These are phyloP conservation scores for Fusarium miscanthi DNA, from an alignment of 2,329 filamentous ascomycete genomes.

Conservation along the genomic window DNA sequence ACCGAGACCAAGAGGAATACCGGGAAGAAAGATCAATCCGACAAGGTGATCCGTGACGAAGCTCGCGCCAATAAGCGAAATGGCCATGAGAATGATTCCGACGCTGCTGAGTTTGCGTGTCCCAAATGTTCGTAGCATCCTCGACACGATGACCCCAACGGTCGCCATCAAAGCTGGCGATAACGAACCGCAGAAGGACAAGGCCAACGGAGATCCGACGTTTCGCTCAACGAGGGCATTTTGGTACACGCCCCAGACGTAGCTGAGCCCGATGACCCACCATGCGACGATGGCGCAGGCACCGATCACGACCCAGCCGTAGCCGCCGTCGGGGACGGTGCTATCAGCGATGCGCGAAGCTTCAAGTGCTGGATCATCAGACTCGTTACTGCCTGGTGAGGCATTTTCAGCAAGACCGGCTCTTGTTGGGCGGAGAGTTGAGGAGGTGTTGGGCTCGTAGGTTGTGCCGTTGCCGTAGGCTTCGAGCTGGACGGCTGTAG, in stretches of 20 bases:
- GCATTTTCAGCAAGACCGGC: not conserved
- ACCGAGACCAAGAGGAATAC: constrained; percentile 41
- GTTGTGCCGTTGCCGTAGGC: constrained; percentile 10
- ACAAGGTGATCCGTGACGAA: constrained; percentile 40
- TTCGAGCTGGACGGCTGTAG: constrained; percentile 28
- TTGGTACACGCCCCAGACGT: constrained; percentile 71
- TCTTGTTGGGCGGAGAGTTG: constrained; percentile 21
- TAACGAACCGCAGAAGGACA: constrained; percentile 69
- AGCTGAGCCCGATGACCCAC: constrained; percentile 67
- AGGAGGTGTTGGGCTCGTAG: not conserved
- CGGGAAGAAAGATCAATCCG: constrained; percentile 45
- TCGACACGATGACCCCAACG: constrained; percentile 21
- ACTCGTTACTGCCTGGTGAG: not conserved
- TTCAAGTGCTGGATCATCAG: constrained; percentile 35
- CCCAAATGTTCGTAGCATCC: constrained; percentile 22
- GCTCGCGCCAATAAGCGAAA: constrained; percentile 25
- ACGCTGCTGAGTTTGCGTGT: constrained; percentile 23
- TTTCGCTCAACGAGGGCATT: constrained; percentile 62
- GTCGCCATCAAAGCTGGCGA: constrained; percentile 39
- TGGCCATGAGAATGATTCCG: constrained; percentile 1
- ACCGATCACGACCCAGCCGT: constrained; percentile 44
- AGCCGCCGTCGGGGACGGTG: constrained; percentile 44
- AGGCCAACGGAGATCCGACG: constrained; percentile 59
- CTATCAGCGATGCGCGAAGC: constrained; percentile 38
- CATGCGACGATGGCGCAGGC: constrained; percentile 47